A percentile compares a stretch with the other conserved stretches of the same genome.
Conservation (phyloP, 176 grass and related monocot species). For the Thinopyrum elongatum region DNA sequence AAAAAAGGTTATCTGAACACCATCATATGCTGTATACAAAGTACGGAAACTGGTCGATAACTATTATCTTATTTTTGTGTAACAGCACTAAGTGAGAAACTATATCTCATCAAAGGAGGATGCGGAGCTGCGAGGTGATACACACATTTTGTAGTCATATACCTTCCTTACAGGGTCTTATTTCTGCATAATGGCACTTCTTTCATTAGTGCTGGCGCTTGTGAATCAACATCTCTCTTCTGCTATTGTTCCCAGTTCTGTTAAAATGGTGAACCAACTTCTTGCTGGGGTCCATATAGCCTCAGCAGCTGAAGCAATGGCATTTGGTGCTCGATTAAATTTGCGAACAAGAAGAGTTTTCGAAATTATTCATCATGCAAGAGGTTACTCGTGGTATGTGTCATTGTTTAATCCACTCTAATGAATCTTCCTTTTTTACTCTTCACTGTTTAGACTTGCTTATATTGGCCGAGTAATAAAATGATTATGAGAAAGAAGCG, state of each 20-base stretch:
- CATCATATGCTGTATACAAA: conserved; percentile 24
- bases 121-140: conserved; percentile 97
- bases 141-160: conserved; percentile 23
- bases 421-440: not conserved
- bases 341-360: conserved; percentile 76
- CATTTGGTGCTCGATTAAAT: conserved; percentile 80
- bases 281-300: conserved; percentile 98
- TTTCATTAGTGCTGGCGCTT: not conserved
- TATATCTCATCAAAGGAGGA: conserved; percentile 96
- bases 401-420: conserved; percentile 22
- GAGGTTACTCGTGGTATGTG: conserved; percentile 89
- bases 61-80: conserved; percentile 16
- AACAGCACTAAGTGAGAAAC: conserved; percentile 89
- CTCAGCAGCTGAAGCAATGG: conserved; percentile 91
- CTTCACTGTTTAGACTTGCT: conserved; percentile 5
- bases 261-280: conserved; percentile 99
- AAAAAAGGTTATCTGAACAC: conserved; percentile 8
- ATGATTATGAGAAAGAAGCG: not conserved
- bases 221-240: conserved; percentile 14
- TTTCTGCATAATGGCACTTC: not conserved
- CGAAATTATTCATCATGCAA: conserved; percentile 82
- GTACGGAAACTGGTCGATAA: not conserved
- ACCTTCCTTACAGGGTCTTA: conserved; percentile 18
- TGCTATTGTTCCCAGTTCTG: conserved; percentile 65
- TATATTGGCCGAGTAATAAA: conserved; percentile 13